phyloP scores from a whole-genome alignment of 495 filamentous ascomycete species.

The Penicillium coprophilum region DNA sequence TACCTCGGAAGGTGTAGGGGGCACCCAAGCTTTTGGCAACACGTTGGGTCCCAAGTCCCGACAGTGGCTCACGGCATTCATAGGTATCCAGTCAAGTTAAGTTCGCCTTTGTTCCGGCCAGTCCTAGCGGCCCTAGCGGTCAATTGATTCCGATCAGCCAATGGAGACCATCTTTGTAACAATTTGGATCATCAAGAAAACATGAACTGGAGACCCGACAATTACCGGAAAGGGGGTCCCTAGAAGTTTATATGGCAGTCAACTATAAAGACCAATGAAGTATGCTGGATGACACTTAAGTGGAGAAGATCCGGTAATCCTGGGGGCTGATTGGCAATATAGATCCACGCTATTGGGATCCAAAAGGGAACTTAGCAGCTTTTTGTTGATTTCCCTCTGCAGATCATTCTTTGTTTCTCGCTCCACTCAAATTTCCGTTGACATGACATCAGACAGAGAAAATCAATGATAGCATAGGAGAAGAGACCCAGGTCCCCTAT shows the following conservation, averaged over 20 bases:
- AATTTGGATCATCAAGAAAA: neutral
- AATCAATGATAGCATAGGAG: neutral
- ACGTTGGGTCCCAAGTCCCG: neutral
- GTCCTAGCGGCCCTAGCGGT: neutral
- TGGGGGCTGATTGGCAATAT: neutral
- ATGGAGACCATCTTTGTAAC: neutral
- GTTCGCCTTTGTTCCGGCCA: neutral
- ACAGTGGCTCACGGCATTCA: neutral
- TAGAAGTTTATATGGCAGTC: neutral
- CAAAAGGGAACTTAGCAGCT: neutral
- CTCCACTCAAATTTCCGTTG: slow-evolving; percentile 10
- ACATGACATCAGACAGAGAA: neutral
- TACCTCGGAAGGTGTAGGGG: neutral
- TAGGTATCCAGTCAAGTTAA: neutral
- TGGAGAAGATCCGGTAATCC: neutral
- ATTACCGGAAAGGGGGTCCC: neutral
- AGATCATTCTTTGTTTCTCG: slow-evolving; percentile 9
- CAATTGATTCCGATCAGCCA: slow-evolving; percentile 1
- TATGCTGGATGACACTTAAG: neutral
- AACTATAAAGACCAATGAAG: neutral
- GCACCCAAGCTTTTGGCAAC: slow-evolving; percentile 5
- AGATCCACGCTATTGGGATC: slow-evolving; percentile 3
- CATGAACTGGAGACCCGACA: neutral
- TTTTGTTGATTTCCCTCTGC: neutral
- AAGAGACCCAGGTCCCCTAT: neutral